Evolutionary conservation across 2,329 filamentous ascomycete species (phyloP).

Genomic region (Cladorrhinum sp.): DNA sequence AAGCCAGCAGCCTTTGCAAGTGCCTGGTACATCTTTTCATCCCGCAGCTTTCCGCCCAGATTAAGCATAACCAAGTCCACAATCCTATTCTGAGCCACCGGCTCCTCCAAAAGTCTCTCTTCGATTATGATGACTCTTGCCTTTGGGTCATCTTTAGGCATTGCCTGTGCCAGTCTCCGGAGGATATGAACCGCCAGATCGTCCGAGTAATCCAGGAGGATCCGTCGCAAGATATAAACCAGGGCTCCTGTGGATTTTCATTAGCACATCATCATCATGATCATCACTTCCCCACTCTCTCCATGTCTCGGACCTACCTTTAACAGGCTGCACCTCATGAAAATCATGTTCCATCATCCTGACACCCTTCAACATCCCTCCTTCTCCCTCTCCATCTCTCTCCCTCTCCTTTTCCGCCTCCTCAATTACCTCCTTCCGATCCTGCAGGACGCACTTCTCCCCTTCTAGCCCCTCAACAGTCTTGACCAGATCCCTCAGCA

Average conservation of each 20-base stretch:
- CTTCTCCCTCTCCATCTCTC: neutral
- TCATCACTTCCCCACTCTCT: neutral
- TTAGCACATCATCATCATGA: neutral
- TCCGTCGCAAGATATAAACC: constrained; percentile 30
- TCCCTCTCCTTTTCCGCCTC: constrained; percentile 23
- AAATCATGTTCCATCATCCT: constrained; percentile 32
- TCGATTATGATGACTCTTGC: constrained; percentile 28
- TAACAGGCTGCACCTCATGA: constrained; percentile 27
- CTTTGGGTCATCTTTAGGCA: constrained; percentile 21
- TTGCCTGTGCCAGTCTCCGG: constrained; percentile 22
- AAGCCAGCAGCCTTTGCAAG: constrained; percentile 21
- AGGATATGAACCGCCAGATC: constrained; percentile 23
- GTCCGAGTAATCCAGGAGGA: constrained; percentile 33
- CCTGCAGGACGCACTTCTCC: constrained; percentile 21
- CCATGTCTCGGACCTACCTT: constrained; percentile 22
- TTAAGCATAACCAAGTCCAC: constrained; percentile 29
- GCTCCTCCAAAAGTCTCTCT: constrained; percentile 22
- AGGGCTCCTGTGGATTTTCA: constrained; percentile 21
- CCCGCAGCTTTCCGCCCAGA: constrained; percentile 27
- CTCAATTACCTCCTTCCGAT: constrained; percentile 24
- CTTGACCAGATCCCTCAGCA: constrained; percentile 20
- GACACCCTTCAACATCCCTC: constrained; percentile 15
- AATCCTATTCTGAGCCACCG: constrained; percentile 22
- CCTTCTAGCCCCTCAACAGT: constrained; percentile 13
- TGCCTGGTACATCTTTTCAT: constrained; percentile 19